Base-by-base conservation (phyloP, 441 rosid genomes). In the Hura crepitans region DNA sequence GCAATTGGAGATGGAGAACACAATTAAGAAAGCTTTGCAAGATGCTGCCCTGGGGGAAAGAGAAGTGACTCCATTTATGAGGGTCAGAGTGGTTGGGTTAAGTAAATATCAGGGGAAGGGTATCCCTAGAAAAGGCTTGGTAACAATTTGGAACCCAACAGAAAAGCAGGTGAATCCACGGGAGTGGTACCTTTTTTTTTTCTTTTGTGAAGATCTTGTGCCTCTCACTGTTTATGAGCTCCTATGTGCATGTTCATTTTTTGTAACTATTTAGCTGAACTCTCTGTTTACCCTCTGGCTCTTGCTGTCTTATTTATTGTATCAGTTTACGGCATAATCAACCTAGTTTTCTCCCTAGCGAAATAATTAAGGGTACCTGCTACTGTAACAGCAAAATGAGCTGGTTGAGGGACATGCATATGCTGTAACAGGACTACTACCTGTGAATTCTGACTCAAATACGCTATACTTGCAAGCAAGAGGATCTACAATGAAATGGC, bases 61-160 rank as follows among this genome's bases (percentile, higher is more conserved):
- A 81, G 96, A 87, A 58, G 96, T 94, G 65, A 76, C 89, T 20
- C 93, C 97, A 54, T 90, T 94, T 78, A 83, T 92, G 87, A 94
- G 97, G 87, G 77, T 90, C 49, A 85, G 93, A 82, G 93, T 92
- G 64, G 92, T 86, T 72, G 97, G 97, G 45, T 75, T 94, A 80
- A 85, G 72, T 15, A 77, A 58, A 72, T 70, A 61, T 75, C 75
- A 66, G 62, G 82, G 79, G 69, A 77, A 83, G 55, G 66, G 62
- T 30, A 66, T 77, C 65, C 70, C 82, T 47, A 85, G 81, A 80
- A 88, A 88, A 79, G 98, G 96, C 70, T 78, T 92, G 53, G 80
- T 92, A 82, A 89, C 98, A 60, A 88, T 92, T 78, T 95, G 99
- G 99, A 85, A 85, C 76, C 99, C 99, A 12, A 86, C 95, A 17